These are phyloP conservation scores for Podila epigama DNA, from an alignment of 192 early-diverging fungal genomes.

Conservation along the genomic window DNA sequence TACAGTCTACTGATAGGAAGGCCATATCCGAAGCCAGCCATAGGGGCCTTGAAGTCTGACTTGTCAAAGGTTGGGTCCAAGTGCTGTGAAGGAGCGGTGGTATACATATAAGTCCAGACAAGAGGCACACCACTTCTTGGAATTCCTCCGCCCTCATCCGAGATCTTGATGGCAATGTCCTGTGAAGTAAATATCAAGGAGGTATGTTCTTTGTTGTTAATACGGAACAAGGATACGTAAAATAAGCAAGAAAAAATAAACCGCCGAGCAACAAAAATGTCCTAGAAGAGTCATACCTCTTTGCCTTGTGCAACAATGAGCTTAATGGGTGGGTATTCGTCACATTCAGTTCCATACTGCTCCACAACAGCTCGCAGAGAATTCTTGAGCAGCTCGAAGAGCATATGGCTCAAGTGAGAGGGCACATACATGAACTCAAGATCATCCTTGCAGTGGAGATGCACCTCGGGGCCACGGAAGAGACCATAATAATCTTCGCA, in stretches of 20 bases:
- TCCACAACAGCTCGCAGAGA: slow-evolving; percentile 95
- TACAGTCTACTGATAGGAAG: slow-evolving; percentile 90
- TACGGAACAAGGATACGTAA: neutral
- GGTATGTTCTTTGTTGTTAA: too few species aligned
- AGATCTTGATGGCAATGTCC: slow-evolving; percentile 97
- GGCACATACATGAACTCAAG: slow-evolving; percentile 97
- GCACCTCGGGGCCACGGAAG: slow-evolving; percentile 82
- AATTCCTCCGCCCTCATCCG: slow-evolving; percentile 95
- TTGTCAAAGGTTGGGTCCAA: slow-evolving; percentile 74
- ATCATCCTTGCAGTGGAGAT: slow-evolving; percentile 74
- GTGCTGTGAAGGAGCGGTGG: slow-evolving; percentile 75
- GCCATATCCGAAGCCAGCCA: slow-evolving; percentile 94
- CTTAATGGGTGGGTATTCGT: slow-evolving; percentile 93
- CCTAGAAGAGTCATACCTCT: slow-evolving; percentile 56
- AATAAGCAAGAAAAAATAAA: neutral
- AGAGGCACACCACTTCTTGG: slow-evolving; percentile 85
- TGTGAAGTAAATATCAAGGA: slow-evolving; percentile 36
- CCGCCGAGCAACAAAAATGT: neutral
- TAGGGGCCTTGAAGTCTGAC: slow-evolving; percentile 82
- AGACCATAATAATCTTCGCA: slow-evolving; percentile 91
- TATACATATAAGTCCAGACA: slow-evolving; percentile 97
- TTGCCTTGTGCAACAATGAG: slow-evolving; percentile 88
- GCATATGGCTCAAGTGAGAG: slow-evolving; percentile 94
- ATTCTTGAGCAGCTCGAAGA: slow-evolving; percentile 98
- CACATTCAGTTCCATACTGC: slow-evolving; percentile 80